A percentile compares a stretch with the other conserved stretches of the same genome.
Evolutionary conservation across 306 rosid species (phyloP).

Genomic region (Hippophae rhamnoides): DNA sequence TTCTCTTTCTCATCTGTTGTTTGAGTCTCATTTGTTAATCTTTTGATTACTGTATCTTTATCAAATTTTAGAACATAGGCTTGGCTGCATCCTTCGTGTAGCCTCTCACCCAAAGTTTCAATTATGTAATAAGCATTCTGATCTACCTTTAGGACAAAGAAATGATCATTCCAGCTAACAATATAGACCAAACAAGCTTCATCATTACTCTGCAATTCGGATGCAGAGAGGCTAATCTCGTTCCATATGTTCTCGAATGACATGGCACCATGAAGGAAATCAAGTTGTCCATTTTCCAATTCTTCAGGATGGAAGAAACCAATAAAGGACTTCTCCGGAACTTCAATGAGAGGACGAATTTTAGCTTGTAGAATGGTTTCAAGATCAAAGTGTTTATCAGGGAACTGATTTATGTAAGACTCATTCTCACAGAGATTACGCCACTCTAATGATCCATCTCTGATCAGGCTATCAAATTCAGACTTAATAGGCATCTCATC

Average conservation of each 20-base stretch:
- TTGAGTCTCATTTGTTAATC: constrained; percentile 12
- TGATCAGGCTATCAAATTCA: constrained; percentile 24
- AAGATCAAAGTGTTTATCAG: constrained; percentile 35
- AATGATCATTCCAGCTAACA: constrained; percentile 39
- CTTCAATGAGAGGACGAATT: constrained; percentile 23
- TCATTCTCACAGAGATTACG: constrained; percentile 22
- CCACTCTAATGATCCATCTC: constrained; percentile 38
- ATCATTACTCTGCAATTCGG: background rate
- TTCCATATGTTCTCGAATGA: constrained; percentile 31
- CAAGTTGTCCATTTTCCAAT: constrained; percentile 14
- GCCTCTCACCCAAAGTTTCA: constrained; percentile 38
- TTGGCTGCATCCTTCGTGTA: constrained; percentile 26
- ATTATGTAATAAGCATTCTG: constrained; percentile 29
- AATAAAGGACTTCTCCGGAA: constrained; percentile 23
- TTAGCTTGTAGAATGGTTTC: constrained; percentile 26
- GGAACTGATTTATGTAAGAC: constrained; percentile 21
- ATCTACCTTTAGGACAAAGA: constrained; percentile 29
- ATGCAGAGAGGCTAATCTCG: constrained; percentile 23
- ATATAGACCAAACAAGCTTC: constrained; percentile 15
- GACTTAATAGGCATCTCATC: constrained; percentile 28
- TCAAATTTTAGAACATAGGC: constrained; percentile 33
- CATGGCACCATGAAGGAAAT: constrained; percentile 31
- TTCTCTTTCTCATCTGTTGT: constrained; percentile 2
- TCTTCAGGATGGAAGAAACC: constrained; percentile 33
- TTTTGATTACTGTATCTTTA: constrained; percentile 14